Evolutionary conservation across 306 rosid genomes (phyloP), one percentile per base, ranked within the genome.

Genomic region (Chamaecrista fasciculata): DNA sequence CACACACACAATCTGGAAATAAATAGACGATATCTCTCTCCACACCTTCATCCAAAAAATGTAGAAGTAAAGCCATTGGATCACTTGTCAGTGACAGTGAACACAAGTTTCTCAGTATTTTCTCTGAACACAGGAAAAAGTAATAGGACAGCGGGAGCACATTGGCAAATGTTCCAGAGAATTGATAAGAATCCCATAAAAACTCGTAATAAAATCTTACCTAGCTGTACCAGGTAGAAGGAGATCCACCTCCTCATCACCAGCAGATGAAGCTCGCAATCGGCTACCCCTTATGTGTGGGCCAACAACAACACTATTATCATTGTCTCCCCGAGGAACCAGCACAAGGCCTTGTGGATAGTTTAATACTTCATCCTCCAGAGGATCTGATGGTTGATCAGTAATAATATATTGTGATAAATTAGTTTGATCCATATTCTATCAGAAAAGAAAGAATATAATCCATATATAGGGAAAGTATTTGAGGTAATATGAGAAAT

Each of bases 171-270:
- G 34, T 31, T 52, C 28, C 34, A 56, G 43, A n/a, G 62, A 72
- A 44, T 34, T 21, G 19, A 43, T 44, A 51, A 6, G 2, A 42
- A n/a, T 20, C 21, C 49, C 11, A 50, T 29, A 34, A 36, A 33
- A 67, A 39, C 29, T 36, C 24, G 49, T 50, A 50, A 44, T 36
- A 55, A 76, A 69, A 57, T 28, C 79, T 55, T 88, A 94, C 99
- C 99, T 88, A 79, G 99, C 99, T 42, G 99, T 94, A 71, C 97
- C 99, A 1, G 99, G 99, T 42, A 94, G 82, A 48, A 94, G 96
- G 62, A 94, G 97, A 81, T 94, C 99, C 23, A 94, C 99, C 85
- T 91, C 97, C 86, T 85, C 99, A 14, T 85, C 84, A 36, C 97
- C 97, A 11, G 95, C 95, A 71, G 99, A 70, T n/a, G 98, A 93